Conservation (phyloP, 495 filamentous ascomycete species). For the Aspergillus asperescens region DNA sequence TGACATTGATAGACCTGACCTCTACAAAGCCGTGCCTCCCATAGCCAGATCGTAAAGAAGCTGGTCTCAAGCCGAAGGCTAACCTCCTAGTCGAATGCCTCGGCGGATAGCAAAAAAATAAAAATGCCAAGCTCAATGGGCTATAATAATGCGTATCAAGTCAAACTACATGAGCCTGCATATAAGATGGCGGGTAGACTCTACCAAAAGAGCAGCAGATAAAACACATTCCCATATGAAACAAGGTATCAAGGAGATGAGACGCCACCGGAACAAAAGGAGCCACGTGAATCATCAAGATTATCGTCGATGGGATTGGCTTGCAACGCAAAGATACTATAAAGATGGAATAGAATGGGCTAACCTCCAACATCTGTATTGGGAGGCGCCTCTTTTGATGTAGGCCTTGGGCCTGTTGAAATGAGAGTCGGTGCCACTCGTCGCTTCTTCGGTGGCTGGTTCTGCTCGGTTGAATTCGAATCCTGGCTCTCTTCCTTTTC, state of each 20-base stretch:
- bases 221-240: background rate
- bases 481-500: slow-evolving; percentile 59
- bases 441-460: slow-evolving; percentile 60
- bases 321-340: background rate
- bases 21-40: too few relatives aligned
- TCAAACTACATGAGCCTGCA: background rate
- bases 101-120: background rate
- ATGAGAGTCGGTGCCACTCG: slow-evolving; percentile 74
- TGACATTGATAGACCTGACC: too few relatives aligned
- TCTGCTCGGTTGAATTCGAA: slow-evolving; percentile 30
- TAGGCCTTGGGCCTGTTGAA: slow-evolving; percentile 20
- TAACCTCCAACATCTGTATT: slow-evolving; percentile 16
- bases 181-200: background rate
- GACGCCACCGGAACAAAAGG: background rate
- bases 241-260: slow-evolving; percentile 3
- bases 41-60: too few relatives aligned
- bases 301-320: background rate
- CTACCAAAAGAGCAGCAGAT: background rate
- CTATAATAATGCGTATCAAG: background rate
- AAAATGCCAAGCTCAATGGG: too few relatives aligned
- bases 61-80: too few relatives aligned
- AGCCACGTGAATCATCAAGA: slow-evolving; percentile 5
- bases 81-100: background rate
- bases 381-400: slow-evolving; percentile 19
- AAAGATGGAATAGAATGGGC: background rate